These are phyloP conservation scores for Cucumis sativus DNA, from an alignment of 306 rosid species.

Conservation along the genomic window DNA sequence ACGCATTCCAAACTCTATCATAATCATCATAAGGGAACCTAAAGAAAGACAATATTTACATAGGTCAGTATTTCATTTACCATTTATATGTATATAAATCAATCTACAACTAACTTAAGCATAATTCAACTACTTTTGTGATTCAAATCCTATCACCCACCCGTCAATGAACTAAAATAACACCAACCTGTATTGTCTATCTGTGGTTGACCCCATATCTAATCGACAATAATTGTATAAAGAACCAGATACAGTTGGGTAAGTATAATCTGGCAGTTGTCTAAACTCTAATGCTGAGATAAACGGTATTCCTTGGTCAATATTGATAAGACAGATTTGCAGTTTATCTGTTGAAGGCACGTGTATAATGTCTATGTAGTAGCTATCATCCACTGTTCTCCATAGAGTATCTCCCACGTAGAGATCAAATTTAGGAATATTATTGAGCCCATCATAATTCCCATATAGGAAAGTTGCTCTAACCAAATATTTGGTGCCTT, in stretches of 20 bases:
- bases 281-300: constrained; percentile 31
- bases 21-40: constrained; percentile 21
- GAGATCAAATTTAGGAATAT: constrained; percentile 6
- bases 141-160: too few species aligned
- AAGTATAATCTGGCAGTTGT: not conserved
- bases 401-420: constrained; percentile 8
- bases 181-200: not conserved
- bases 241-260: not conserved
- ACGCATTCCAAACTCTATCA: constrained; percentile 29
- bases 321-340: constrained; percentile 24
- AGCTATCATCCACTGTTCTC: not conserved
- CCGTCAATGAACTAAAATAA: too few species aligned
- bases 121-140: too few species aligned
- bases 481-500: constrained; percentile 12
- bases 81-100: too few species aligned
- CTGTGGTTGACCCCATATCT: not conserved
- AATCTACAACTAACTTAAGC: too few species aligned
- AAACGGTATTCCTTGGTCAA: constrained; percentile 20
- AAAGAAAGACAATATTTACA: not conserved
- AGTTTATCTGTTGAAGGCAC: constrained; percentile 1
- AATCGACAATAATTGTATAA: not conserved
- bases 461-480: constrained; percentile 29
- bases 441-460: constrained; percentile 15
- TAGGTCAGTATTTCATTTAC: too few species aligned
- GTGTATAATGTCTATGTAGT: constrained; percentile 13